These are phyloP conservation scores for Penstemon davidsonii DNA, from an alignment of 257 asterid species.

Conservation along the genomic window DNA sequence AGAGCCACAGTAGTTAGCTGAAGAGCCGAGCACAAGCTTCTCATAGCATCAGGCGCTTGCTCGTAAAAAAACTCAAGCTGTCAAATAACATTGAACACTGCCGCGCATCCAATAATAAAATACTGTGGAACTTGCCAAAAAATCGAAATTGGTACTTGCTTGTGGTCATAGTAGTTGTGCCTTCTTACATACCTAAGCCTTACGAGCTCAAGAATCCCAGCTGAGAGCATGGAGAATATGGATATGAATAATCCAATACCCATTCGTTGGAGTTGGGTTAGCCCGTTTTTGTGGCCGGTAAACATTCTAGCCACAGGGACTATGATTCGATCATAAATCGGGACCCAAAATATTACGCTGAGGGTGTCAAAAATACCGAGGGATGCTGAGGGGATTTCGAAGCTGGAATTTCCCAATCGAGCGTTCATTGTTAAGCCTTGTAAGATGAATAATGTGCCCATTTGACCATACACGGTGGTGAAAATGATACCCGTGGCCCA, in stretches of 20 bases:
- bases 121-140: conserved; percentile 81
- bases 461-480: conserved; percentile 61
- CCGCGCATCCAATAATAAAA: conserved; percentile 71
- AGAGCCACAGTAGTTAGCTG: conserved; percentile 64
- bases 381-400: conserved; percentile 66
- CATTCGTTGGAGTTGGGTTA: conserved; percentile 67
- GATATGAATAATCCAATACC: conserved; percentile 68
- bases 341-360: conserved; percentile 75
- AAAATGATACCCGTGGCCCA: conserved; percentile 77
- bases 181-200: conserved; percentile 49
- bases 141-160: conserved; percentile 50
- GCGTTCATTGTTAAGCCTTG: conserved; percentile 66
- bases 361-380: conserved; percentile 68
- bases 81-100: conserved; percentile 67
- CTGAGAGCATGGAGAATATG: conserved; percentile 58
- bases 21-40: conserved; percentile 70
- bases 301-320: conserved; percentile 56
- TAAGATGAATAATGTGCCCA: conserved; percentile 59
- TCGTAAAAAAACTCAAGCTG: conserved; percentile 77
- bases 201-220: conserved; percentile 57
- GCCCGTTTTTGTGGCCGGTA: conserved; percentile 68
- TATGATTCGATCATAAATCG: conserved; percentile 54
- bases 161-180: conserved; percentile 38
- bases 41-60: conserved; percentile 78
- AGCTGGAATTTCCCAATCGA: conserved; percentile 42